Evolutionary conservation across 1,284 basidiomycete species (phyloP), one percentile per base, ranked within the genome.

Genomic region (Malassezia cuniculi): DNA sequence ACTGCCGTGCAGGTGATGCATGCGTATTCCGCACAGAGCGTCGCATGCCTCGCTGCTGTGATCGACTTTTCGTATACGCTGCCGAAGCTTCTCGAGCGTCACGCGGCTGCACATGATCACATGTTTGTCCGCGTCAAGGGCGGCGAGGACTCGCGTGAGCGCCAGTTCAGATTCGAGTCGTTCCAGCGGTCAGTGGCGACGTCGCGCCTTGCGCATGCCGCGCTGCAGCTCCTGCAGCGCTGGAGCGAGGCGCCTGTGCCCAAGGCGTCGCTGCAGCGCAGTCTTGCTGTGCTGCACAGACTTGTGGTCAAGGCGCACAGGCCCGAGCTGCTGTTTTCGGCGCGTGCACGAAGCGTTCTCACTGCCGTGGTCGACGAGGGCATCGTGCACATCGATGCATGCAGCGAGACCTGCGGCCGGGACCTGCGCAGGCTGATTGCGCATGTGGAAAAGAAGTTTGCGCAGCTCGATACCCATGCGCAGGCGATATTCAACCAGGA

Each of bases 81-180:
- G 50, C 60, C 62, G 31, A 53, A 50, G 38, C 55, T 57, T 47
- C 52, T 67, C 9, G 62, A 65, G 39, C 51, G 57, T 15, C 61
- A 60, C 36, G 52, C 60, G 5, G 41, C 51, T 3, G 48, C 51
- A 17, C 50, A 48, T 22, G 60, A 63, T 21, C 50, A 63, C 51
- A 53, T 67, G 51, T 63, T 54, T 39, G 57, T 67, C 18, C 46
- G 50, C 20, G 48, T 55, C 27, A 48, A 46, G 12, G 54, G 48
- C 36, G 49, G 47, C 15, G 39, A 39, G 20, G 41, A 49, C 31
- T 46, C 50, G 16, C 42, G 31, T 5, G 64, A 67, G 34, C 57
- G 60, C 30, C 44, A 47, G 8, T 65, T 67, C 54, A 45, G 44
- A 28, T 67, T 65, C 33, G 47, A 53, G 26, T 41, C 52, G 33